These are phyloP conservation scores for Colletotrichum gigasporum DNA, from an alignment of 2,329 filamentous ascomycete genomes.

Conservation along the genomic window DNA sequence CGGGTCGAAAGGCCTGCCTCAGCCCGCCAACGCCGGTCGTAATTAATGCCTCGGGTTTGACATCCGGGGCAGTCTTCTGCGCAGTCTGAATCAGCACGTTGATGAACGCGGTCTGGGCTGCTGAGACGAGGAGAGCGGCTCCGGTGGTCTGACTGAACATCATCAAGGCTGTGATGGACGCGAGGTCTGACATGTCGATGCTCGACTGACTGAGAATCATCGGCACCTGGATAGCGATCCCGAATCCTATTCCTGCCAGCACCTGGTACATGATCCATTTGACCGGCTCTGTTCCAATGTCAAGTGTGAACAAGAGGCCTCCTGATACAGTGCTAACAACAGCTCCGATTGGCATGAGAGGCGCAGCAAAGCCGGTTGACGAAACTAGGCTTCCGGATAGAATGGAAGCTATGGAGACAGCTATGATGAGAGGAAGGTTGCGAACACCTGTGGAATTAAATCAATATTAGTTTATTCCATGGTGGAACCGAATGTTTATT, in stretches of 20 bases:
- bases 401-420: too few species aligned
- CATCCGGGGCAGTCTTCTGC: slow-evolving; percentile 28
- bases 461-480: too few species aligned
- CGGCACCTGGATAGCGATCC: slow-evolving; percentile 49
- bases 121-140: slow-evolving; percentile 53
- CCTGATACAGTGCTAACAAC: slow-evolving; percentile 44
- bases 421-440: slow-evolving; percentile 41
- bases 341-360: slow-evolving; percentile 34
- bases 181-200: slow-evolving; percentile 36
- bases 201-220: slow-evolving; percentile 50
- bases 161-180: slow-evolving; percentile 35
- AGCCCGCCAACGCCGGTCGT: slow-evolving; percentile 41
- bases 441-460: slow-evolving; percentile 36
- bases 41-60: slow-evolving; percentile 37
- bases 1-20: neutral
- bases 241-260: slow-evolving; percentile 51
- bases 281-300: slow-evolving; percentile 38
- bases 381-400: too few species aligned
- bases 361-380: slow-evolving; percentile 40
- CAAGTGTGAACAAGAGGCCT: slow-evolving; percentile 47
- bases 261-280: slow-evolving; percentile 58
- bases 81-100: slow-evolving; percentile 46
- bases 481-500: too few species aligned
- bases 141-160: slow-evolving; percentile 47
- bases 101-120: slow-evolving; percentile 49